Evolutionary conservation across 1,139 yeast genomes (phyloP).

Genomic region (Scheffersomyces titani): DNA sequence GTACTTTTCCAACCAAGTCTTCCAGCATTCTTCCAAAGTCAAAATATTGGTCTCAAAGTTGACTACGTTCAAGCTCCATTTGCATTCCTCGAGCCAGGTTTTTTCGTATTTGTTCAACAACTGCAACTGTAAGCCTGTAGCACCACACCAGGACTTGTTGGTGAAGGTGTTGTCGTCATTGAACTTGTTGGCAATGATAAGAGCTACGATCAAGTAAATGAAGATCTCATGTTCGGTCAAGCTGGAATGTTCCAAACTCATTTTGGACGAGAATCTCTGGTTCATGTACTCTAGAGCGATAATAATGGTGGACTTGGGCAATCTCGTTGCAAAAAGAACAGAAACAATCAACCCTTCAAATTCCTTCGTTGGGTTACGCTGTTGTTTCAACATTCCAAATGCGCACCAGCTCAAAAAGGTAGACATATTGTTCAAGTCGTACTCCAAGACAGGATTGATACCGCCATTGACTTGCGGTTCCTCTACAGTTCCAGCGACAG

Average conservation of each 20-base stretch:
- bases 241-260: constrained; percentile 21
- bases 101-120: constrained; percentile 69
- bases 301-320: constrained; percentile 79
- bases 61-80: constrained; percentile 52
- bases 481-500: constrained; percentile 11
- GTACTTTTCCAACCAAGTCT: constrained; percentile 46
- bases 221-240: constrained; percentile 51
- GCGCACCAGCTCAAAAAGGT: constrained; percentile 70
- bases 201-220: constrained; percentile 64
- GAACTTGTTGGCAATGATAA: constrained; percentile 87
- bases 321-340: constrained; percentile 84
- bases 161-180: constrained; percentile 97
- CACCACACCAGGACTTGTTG: constrained; percentile 93
- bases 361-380: constrained; percentile 50
- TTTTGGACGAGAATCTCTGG: constrained; percentile 38
- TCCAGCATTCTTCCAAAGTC: constrained; percentile 51
- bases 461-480: constrained; percentile 58
- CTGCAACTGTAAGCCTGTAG: constrained; percentile 72
- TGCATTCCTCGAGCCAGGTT: constrained; percentile 62
- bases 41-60: constrained; percentile 40
- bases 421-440: constrained; percentile 75
- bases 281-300: constrained; percentile 76
- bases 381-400: constrained; percentile 57
- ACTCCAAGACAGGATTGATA: constrained; percentile 74
- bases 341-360: constrained; percentile 64